These are phyloP conservation scores for Luvunga scandens DNA, from an alignment of 345 rosid genomes.

Conservation along the genomic window DNA sequence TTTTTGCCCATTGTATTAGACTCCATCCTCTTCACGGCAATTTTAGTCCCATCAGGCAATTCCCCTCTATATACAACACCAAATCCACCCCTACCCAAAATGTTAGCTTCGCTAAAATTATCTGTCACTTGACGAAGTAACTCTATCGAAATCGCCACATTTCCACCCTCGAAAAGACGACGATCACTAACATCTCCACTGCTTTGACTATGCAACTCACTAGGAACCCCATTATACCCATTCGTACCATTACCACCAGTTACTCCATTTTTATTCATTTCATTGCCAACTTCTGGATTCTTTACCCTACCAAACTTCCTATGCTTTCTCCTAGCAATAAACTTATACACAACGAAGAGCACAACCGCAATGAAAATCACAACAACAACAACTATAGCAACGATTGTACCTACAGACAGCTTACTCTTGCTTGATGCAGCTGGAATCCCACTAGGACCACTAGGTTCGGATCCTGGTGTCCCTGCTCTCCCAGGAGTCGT, in stretches of 20 bases:
- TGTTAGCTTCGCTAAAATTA: conserved; percentile 62
- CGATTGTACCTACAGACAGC: conserved; percentile 38
- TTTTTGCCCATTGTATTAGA: conserved; percentile 54
- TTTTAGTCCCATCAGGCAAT: conserved; percentile 77
- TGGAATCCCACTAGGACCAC: conserved; percentile 14
- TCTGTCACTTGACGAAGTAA: conserved; percentile 68
- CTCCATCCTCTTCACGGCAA: conserved; percentile 89
- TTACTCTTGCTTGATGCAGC: conserved; percentile 25
- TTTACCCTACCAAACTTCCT: conserved; percentile 38
- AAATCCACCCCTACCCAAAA: conserved; percentile 85
- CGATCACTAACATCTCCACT: conserved; percentile 57
- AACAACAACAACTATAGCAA: conserved; percentile 42
- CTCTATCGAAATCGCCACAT: conserved; percentile 59
- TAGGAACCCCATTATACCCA: conserved; percentile 38
- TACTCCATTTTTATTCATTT: conserved; percentile 34
- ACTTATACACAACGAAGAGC: conserved; percentile 49
- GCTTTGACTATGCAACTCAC: conserved; percentile 52
- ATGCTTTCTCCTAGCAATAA: conserved; percentile 34
- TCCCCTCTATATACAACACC: conserved; percentile 87
- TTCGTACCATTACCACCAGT: conserved; percentile 21
- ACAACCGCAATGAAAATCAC: conserved; percentile 42
- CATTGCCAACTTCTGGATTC: conserved; percentile 43
- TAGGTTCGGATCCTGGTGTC: conserved; percentile 13
- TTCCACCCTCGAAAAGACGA: conserved; percentile 56
- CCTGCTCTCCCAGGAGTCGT: conserved; percentile 23